A percentile compares a stretch with the other conserved stretches of the same genome.
These are phyloP conservation scores for Clonostachys sp. DNA, from an alignment of 2,329 filamentous ascomycete genomes.

Conservation along the genomic window DNA sequence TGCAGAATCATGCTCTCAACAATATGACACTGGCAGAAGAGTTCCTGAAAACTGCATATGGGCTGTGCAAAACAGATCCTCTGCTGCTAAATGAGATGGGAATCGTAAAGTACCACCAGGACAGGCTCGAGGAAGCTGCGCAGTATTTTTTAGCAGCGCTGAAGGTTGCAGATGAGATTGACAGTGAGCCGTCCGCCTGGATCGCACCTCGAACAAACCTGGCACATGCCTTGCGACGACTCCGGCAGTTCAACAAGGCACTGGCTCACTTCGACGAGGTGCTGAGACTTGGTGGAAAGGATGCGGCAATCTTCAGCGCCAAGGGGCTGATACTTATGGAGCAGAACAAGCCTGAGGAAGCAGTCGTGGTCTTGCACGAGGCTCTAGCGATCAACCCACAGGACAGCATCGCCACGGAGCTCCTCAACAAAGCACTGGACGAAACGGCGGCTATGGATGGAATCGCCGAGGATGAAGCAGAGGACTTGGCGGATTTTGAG, in stretches of 20 bases:
- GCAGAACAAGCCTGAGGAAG: constrained; percentile 68
- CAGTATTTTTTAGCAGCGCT: constrained; percentile 76
- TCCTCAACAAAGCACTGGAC: constrained; percentile 67
- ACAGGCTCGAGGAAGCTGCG: constrained; percentile 69
- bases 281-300: constrained; percentile 74
- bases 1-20: constrained; percentile 96
- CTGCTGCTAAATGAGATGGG: constrained; percentile 93
- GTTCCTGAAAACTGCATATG: constrained; percentile 86
- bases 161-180: constrained; percentile 71
- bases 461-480: constrained; percentile 39
- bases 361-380: constrained; percentile 79
- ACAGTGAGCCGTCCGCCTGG: constrained; percentile 78
- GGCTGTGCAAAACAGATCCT: constrained; percentile 78
- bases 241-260: constrained; percentile 64
- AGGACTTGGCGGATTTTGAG: constrained; percentile 47
- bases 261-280: constrained; percentile 84
- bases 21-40: constrained; percentile 93
- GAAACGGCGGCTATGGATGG: constrained; percentile 47
- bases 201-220: constrained; percentile 83
- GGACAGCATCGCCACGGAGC: constrained; percentile 75
- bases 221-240: constrained; percentile 77
- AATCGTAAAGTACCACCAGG: constrained; percentile 91
- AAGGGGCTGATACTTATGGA: constrained; percentile 85
- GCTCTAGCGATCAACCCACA: constrained; percentile 74
- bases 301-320: constrained; percentile 72